Evolutionary conservation across 805 yeast species (phyloP).

Genomic region (Yamadazyma laniorum): DNA sequence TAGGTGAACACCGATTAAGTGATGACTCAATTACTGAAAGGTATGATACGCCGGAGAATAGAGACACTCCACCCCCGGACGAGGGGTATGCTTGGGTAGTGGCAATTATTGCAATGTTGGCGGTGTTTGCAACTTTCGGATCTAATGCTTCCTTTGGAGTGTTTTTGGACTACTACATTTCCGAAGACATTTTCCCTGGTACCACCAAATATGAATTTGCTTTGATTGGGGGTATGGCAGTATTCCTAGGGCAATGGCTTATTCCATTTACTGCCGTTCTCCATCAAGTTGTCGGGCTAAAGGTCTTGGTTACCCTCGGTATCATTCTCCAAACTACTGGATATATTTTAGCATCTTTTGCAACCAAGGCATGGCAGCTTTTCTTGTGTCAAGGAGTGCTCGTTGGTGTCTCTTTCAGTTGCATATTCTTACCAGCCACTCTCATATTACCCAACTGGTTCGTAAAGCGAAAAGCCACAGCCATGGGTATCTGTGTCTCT

Average conservation of each 20-base stretch:
- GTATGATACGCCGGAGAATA: conserved; percentile 2
- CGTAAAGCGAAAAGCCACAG: conserved; percentile 41
- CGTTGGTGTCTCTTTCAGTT: conserved; percentile 47
- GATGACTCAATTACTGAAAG: conserved; percentile 1
- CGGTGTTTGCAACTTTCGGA: conserved; percentile 53
- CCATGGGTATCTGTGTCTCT: conserved; percentile 46
- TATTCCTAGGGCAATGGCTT: conserved; percentile 54
- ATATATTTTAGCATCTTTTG: conserved; percentile 50
- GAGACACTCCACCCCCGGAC: conserved; percentile 27
- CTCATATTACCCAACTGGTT: conserved; percentile 51
- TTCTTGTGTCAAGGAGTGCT: conserved; percentile 52
- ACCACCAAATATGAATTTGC: conserved; percentile 48
- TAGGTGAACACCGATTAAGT: not conserved
- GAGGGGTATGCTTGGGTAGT: conserved; percentile 56
- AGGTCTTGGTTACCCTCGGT: conserved; percentile 46
- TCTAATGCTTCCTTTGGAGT: conserved; percentile 59
- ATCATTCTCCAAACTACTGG: conserved; percentile 43
- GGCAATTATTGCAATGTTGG: conserved; percentile 48
- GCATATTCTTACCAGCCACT: conserved; percentile 44
- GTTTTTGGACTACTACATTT: conserved; percentile 50
- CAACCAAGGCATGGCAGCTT: conserved; percentile 50
- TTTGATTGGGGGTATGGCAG: conserved; percentile 48
- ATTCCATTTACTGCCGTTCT: conserved; percentile 53
- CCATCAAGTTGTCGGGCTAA: conserved; percentile 50
- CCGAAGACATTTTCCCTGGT: conserved; percentile 33